phyloP scores from a whole-genome alignment of 1,284 basidiomycete genomes.

The Pseudozyma flocculosa region DNA sequence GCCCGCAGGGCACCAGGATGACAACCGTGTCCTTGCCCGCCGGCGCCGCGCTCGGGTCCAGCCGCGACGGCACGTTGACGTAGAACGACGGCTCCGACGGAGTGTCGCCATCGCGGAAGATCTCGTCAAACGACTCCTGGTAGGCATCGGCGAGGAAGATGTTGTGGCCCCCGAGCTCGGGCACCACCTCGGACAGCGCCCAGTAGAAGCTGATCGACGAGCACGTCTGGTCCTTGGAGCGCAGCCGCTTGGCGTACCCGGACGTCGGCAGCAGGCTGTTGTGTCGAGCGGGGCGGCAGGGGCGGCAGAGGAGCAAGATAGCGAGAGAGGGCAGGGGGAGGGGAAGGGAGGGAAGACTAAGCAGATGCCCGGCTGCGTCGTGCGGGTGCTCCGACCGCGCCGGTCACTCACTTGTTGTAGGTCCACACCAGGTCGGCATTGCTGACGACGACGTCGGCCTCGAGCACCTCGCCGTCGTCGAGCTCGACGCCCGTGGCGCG shows the following conservation, averaged over 20 bases:
- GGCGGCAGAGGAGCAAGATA: too few species aligned
- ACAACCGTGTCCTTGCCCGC: constrained; percentile 58
- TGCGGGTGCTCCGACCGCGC: too few species aligned
- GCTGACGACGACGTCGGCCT: constrained; percentile 63
- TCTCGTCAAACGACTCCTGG: constrained; percentile 62
- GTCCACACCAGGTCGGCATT: constrained; percentile 64
- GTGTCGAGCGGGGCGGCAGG: too few species aligned
- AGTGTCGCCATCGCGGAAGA: constrained; percentile 62
- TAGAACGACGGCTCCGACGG: constrained; percentile 64
- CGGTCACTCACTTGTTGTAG: constrained; percentile 59
- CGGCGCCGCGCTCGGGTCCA: constrained; percentile 58
- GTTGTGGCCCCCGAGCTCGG: constrained; percentile 62
- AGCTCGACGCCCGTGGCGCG: constrained; percentile 59
- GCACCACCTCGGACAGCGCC: constrained; percentile 60
- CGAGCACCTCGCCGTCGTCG: constrained; percentile 59
- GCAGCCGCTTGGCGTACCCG: constrained; percentile 49
- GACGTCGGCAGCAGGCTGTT: constrained; percentile 59
- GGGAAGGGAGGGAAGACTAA: not conserved
- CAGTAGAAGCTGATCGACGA: constrained; percentile 65
- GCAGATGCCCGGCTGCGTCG: too few species aligned
- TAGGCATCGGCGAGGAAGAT: constrained; percentile 60
- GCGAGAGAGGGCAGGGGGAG: not conserved
- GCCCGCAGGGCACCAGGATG: constrained; percentile 59
- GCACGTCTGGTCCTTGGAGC: constrained; percentile 59
- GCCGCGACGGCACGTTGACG: constrained; percentile 63